Evolutionary conservation across 768 basidiomycete genomes (phyloP).

Genomic region (Pleurotus djamor): DNA sequence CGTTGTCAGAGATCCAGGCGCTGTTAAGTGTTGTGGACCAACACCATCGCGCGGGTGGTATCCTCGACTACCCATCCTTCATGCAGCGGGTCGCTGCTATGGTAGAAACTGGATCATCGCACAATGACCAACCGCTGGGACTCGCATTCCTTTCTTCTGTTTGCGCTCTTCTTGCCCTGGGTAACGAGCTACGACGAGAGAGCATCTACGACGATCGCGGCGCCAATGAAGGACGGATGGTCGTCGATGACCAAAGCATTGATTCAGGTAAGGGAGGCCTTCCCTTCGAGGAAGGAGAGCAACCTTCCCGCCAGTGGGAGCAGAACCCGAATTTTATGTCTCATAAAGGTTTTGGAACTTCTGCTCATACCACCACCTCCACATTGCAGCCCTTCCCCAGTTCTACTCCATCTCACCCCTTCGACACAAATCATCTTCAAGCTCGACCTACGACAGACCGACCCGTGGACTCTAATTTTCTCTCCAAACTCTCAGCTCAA

Average conservation of each 20-base stretch:
- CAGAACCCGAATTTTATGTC: slow-evolving; percentile 1
- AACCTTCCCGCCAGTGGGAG: not conserved
- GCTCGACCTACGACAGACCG: slow-evolving; percentile 2
- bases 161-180: slow-evolving; percentile 3
- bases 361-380: slow-evolving; percentile 4
- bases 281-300: not conserved
- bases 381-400: not conserved
- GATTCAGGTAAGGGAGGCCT: not conserved
- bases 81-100: not conserved
- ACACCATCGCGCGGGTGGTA: not conserved
- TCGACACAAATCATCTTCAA: slow-evolving; percentile 6
- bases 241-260: not conserved
- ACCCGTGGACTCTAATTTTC: slow-evolving; percentile 3
- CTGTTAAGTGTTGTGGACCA: not conserved
- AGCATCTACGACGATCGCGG: not conserved
- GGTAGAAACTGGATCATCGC: not conserved
- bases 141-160: slow-evolving; percentile 1
- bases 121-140: not conserved
- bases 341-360: not conserved
- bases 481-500: slow-evolving; percentile 9
- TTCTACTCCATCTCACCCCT: not conserved
- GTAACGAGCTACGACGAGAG: not conserved
- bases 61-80: not conserved
- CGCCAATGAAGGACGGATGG: not conserved
- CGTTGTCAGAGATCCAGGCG: not conserved